Evolutionary conservation across 441 rosid genomes (phyloP), one percentile per base, ranked within the genome.

Genomic region (Eutrema salsugineum): DNA sequence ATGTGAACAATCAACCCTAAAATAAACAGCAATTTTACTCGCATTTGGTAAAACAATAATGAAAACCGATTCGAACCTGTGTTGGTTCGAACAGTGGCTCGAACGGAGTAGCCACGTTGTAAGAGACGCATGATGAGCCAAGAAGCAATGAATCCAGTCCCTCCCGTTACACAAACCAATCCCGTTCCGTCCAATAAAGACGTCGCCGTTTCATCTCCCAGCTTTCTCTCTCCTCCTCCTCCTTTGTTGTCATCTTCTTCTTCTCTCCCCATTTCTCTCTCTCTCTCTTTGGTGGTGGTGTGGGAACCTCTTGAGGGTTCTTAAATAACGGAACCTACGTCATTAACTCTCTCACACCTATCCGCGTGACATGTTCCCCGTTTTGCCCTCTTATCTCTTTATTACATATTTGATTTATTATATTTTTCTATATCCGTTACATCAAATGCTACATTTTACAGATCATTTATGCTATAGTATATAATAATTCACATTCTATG

Each of bases 41-140:
- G 49, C 36, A 50, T 50, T 59, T 30, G 39, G n/a, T 59, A 15
- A 30, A 49, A 14, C 6, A 43, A 12, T n/a, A 33, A 30, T 47
- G 65, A 61, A 11, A 30, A 11, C 46, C 5, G 50, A 69, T 9
- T 5, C 12, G 56, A 75, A 87, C 87, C 90, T 3, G 82, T 68
- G 54, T 66, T 69, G 15, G 85, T 69, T 73, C 91, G 81, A 40
- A 86, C 73, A 11, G 96, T 90, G 72, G 93, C 68, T 38, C 77
- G 81, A 46, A 88, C 90, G 9, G 80, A 69, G 78, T 84, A 90
- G 24, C 93, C 93, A 36, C 61, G 84, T 27, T 78, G 78, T 12
- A 90, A 84, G 35, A 90, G 88, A 72, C 77, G 79, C 90, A 59
- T 86, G 81, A 88, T 85, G 53, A 84, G 73, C 88, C 90, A 85